These are phyloP conservation scores for Primulina eburnea DNA, from an alignment of 257 asterid species.

Conservation along the genomic window DNA sequence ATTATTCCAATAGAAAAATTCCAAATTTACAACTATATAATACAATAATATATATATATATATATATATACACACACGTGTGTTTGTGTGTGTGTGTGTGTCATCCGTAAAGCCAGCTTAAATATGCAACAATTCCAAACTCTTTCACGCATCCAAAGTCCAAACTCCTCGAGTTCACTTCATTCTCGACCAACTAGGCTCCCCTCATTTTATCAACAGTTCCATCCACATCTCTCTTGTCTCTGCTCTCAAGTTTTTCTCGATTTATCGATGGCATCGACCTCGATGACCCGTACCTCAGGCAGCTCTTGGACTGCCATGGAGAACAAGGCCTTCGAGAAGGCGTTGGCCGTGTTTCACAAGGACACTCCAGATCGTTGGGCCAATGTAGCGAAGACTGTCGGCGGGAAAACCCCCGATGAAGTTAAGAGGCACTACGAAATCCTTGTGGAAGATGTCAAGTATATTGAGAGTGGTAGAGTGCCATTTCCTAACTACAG, in stretches of 20 bases:
- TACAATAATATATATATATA: too few species aligned
- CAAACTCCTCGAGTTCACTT: background rate
- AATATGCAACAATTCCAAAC: background rate
- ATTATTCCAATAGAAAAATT: slow-evolving; percentile 23
- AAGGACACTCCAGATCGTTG: slow-evolving; percentile 78
- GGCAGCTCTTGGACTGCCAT: slow-evolving; percentile 49
- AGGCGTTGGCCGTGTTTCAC: slow-evolving; percentile 69
- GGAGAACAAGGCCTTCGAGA: slow-evolving; percentile 81
- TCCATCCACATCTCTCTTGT: slow-evolving; percentile 4
- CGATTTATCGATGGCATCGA: slow-evolving; percentile 36
- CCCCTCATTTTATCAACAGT: background rate
- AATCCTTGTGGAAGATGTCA: slow-evolving; percentile 55
- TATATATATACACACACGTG: too few species aligned
- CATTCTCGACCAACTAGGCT: background rate
- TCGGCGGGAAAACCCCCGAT: slow-evolving; percentile 59
- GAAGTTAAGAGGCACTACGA: slow-evolving; percentile 73
- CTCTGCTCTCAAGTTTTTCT: background rate
- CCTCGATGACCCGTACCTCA: slow-evolving; percentile 35
- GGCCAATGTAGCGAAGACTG: slow-evolving; percentile 72
- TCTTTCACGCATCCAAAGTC: background rate
- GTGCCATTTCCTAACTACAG: slow-evolving; percentile 62
- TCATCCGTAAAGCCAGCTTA: background rate
- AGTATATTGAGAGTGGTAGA: slow-evolving; percentile 55
- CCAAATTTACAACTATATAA: too few species aligned
- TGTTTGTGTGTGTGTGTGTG: too few species aligned